phyloP scores from a whole-genome alignment of 768 basidiomycete genomes.

The Pholiota microspora region DNA sequence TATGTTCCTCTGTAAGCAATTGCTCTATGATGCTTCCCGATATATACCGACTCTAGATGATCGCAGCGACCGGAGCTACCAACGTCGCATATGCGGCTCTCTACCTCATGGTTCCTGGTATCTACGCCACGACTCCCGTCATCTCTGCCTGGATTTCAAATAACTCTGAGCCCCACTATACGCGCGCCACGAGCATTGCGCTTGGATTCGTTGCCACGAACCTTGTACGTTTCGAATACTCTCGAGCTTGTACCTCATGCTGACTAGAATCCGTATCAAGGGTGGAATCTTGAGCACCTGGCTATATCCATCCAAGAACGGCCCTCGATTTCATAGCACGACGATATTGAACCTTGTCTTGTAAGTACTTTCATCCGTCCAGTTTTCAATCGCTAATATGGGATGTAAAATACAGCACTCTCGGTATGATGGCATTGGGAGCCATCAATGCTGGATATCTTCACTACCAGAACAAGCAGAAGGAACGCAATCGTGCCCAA shows the following conservation, averaged over 20 bases:
- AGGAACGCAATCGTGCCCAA: slow-evolving; percentile 26
- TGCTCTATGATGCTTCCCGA: neutral
- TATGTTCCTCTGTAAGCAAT: slow-evolving; percentile 24
- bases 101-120: slow-evolving; percentile 33
- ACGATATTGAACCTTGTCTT: slow-evolving; percentile 35
- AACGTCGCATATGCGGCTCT: slow-evolving; percentile 30
- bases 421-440: slow-evolving; percentile 22
- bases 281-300: slow-evolving; percentile 40
- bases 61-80: slow-evolving; percentile 21
- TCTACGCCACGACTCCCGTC: slow-evolving; percentile 29
- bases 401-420: slow-evolving; percentile 17
- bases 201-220: slow-evolving; percentile 34
- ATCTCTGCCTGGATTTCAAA: slow-evolving; percentile 35
- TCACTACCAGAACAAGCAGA: slow-evolving; percentile 21
- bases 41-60: neutral
- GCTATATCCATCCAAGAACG: slow-evolving; percentile 36
- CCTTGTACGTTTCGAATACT: slow-evolving; percentile 19
- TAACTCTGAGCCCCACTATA: slow-evolving; percentile 35
- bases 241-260: neutral
- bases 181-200: slow-evolving; percentile 34
- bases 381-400: neutral
- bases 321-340: slow-evolving; percentile 32
- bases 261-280: slow-evolving; percentile 24
- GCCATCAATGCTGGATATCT: slow-evolving; percentile 19
- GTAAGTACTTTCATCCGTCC: slow-evolving; percentile 20